Percentiles rank a stretch among this genome's conserved stretches.
These are phyloP conservation scores for Solanum clarkiae DNA, from an alignment of 257 asterid genomes.

Conservation along the genomic window DNA sequence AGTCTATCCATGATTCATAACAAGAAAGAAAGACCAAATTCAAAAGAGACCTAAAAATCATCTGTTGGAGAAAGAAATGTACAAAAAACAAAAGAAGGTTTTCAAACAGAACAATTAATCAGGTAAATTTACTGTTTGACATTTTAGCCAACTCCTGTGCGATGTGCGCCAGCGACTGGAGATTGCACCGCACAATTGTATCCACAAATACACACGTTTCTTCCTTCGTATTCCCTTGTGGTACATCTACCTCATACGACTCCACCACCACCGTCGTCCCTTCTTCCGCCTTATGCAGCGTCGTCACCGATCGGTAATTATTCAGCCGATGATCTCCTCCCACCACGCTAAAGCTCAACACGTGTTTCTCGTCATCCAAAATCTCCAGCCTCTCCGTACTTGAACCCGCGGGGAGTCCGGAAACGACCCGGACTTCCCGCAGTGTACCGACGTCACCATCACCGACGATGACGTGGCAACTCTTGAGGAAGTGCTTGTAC, in stretches of 20 bases:
- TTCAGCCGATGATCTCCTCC: slow-evolving; percentile 72
- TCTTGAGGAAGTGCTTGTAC: slow-evolving; percentile 64
- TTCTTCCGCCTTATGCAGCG: slow-evolving; percentile 30
- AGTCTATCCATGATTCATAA: slow-evolving; percentile 2
- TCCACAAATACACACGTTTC: slow-evolving; percentile 71
- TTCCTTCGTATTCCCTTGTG: slow-evolving; percentile 61
- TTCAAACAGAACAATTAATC: not conserved
- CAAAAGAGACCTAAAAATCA: not conserved
- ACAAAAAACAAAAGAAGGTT: not conserved
- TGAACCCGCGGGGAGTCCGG: slow-evolving; percentile 66
- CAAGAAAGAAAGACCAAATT: not conserved
- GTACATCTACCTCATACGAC: slow-evolving; percentile 72
- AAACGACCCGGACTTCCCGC: slow-evolving; percentile 66
- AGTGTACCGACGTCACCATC: slow-evolving; percentile 63
- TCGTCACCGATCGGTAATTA: slow-evolving; percentile 62
- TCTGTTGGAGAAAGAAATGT: not conserved
- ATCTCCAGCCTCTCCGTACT: slow-evolving; percentile 76
- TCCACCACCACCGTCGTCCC: slow-evolving; percentile 59
- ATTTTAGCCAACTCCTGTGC: slow-evolving; percentile 23
- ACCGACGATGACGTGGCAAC: slow-evolving; percentile 58
- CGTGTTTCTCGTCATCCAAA: slow-evolving; percentile 65
- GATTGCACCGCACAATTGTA: slow-evolving; percentile 68
- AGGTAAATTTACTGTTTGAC: slow-evolving; percentile 1
- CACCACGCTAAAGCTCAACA: slow-evolving; percentile 64
- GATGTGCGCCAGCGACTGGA: slow-evolving; percentile 55